Base-by-base conservation (phyloP, 352 stramenopile genomes). In the Globisporangium alternatum region DNA sequence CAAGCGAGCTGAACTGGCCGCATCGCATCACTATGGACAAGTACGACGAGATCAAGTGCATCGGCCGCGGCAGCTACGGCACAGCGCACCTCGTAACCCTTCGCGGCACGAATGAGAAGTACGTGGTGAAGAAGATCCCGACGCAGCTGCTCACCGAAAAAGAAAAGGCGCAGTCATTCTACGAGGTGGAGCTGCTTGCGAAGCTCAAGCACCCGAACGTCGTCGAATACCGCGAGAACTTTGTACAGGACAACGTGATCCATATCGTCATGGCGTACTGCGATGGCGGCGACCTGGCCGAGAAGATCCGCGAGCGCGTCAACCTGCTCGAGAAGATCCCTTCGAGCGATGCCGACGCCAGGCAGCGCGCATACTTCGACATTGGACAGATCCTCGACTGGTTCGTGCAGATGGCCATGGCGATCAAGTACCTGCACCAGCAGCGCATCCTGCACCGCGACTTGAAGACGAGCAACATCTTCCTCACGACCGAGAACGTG, bases 231-330 rank as follows among this genome's bases (percentile, higher is more conserved):
- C 96, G 90, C 60, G 95, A 98, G 57, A 96, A 75, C 69, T 97
- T 98, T 67, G 83, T 84, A 10, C 61, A 77, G 47, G 69, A 80
- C 53, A 81, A 90, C 54, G 78, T 93, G 21, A 79, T 98, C 60
- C 96, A 96, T 69, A 98, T 98, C 64, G 89, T 97, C 57, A 98
- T 98, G 95, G 89, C 91, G 30, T 98, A 98, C 67, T 98, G 93
- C 67, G 95, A 98, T 71, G 91, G 93, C 22, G 91, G 91, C 8
- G 90, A 97, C 68, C 70, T 94, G 55, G 76, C 85, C 0, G 77
- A 66, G 4, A 77, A 78, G 45, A 89, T 94, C 56, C 81, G 86
- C 47, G 68, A 80, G 39, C 80, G 80, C 64, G 73, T 80, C 9
- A 62, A 60, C 35, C 61, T 66, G 13, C 66, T 73, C 9, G 78